These are phyloP conservation scores for Sporopachydermia cereana DNA, from an alignment of 1,139 yeast species.

Conservation along the genomic window DNA sequence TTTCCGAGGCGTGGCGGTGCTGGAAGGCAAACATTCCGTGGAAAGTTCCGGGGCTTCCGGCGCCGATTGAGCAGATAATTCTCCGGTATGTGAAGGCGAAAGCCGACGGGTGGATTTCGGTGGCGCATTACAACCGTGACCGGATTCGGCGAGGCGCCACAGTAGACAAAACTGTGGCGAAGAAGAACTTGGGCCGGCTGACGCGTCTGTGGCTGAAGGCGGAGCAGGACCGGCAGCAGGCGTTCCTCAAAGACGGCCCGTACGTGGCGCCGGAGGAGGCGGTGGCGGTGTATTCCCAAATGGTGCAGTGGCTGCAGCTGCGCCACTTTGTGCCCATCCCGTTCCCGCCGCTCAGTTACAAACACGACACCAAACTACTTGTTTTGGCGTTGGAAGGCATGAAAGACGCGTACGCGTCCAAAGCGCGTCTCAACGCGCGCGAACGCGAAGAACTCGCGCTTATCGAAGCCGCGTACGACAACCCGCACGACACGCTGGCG, in stretches of 20 bases:
- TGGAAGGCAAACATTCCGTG: slow-evolving; percentile 99
- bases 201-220: slow-evolving; percentile 87
- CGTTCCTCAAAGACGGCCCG: slow-evolving; percentile 80
- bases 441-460: slow-evolving; percentile 90
- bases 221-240: slow-evolving; percentile 82
- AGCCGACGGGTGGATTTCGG: slow-evolving; percentile 94
- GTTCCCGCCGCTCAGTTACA: slow-evolving; percentile 85
- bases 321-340: slow-evolving; percentile 81
- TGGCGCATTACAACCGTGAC: slow-evolving; percentile 87
- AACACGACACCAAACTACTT: slow-evolving; percentile 84
- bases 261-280: slow-evolving; percentile 82
- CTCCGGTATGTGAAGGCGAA: slow-evolving; percentile 86
- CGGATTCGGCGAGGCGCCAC: slow-evolving; percentile 79
- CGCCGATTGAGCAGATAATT: slow-evolving; percentile 76
- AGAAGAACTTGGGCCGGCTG: slow-evolving; percentile 82
- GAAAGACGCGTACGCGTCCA: slow-evolving; percentile 75
- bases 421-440: slow-evolving; percentile 69
- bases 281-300: slow-evolving; percentile 69
- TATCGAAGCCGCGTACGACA: slow-evolving; percentile 93
- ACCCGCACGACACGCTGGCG: slow-evolving; percentile 86
- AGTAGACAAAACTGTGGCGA: slow-evolving; percentile 88
- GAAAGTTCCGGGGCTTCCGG: slow-evolving; percentile 96
- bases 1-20: slow-evolving; percentile 98
- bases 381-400: slow-evolving; percentile 82
- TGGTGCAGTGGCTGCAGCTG: slow-evolving; percentile 90